A percentile compares a stretch with the other conserved stretches of the same genome.
phyloP scores from a whole-genome alignment of 2,329 filamentous ascomycete genomes.

The Spiromastix sp. region DNA sequence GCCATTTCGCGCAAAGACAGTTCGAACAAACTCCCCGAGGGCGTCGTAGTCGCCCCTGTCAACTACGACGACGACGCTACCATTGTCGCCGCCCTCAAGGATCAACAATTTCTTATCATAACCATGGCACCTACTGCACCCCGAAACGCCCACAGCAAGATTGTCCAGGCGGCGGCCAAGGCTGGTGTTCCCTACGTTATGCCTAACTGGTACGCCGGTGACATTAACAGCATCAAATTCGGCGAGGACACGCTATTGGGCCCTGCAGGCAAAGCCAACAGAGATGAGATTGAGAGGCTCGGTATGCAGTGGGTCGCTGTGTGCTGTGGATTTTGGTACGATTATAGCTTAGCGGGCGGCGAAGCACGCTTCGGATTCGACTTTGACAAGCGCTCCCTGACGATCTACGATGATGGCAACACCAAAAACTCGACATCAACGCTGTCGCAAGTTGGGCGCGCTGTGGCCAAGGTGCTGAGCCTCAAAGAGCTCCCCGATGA shows the following conservation, averaged over 20 bases:
- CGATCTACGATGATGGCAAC: slow-evolving; percentile 48
- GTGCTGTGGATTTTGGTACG: slow-evolving; percentile 48
- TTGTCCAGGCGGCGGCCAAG: slow-evolving; percentile 45
- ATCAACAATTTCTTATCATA: slow-evolving; percentile 49
- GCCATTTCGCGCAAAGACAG: slow-evolving; percentile 40
- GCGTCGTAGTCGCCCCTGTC: slow-evolving; percentile 33
- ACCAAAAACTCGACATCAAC: slow-evolving; percentile 49
- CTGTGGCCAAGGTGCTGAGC: slow-evolving; percentile 42
- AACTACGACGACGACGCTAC: slow-evolving; percentile 40
- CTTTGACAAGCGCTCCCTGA: slow-evolving; percentile 31
- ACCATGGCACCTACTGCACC: slow-evolving; percentile 39
- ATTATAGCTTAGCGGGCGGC: slow-evolving; percentile 36
- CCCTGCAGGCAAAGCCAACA: slow-evolving; percentile 14
- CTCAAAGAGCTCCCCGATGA: slow-evolving; percentile 34
- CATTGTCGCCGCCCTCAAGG: slow-evolving; percentile 41
- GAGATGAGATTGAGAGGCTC: slow-evolving; percentile 31
- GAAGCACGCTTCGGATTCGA: slow-evolving; percentile 40
- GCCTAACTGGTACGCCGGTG: slow-evolving; percentile 38
- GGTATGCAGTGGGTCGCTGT: slow-evolving; percentile 38
- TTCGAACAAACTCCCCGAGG: slow-evolving; percentile 32
- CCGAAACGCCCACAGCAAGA: slow-evolving; percentile 36
- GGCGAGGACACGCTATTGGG: slow-evolving; percentile 29
- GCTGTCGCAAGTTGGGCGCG: slow-evolving; percentile 45
- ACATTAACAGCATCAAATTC: slow-evolving; percentile 22
- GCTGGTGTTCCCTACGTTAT: slow-evolving; percentile 47